Conservation (phyloP, 768 basidiomycete species). For the Mycena alexandri region DNA sequence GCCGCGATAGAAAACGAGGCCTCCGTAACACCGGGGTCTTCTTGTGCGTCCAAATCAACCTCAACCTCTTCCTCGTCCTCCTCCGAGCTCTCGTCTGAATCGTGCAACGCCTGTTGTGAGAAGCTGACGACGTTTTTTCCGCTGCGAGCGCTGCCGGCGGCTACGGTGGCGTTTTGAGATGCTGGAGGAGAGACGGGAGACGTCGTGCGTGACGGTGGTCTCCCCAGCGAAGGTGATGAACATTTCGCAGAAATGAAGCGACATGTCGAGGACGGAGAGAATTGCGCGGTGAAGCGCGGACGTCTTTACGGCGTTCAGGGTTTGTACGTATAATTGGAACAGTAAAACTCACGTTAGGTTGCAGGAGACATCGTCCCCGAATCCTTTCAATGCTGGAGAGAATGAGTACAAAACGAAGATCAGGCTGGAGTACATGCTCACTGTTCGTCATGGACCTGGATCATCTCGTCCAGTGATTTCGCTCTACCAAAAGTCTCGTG, state of each 20-base stretch:
- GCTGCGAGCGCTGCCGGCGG: conserved; percentile 67
- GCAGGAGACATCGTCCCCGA: conserved; percentile 72
- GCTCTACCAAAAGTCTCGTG: conserved; percentile 66
- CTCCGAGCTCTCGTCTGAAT: conserved; percentile 58
- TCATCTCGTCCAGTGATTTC: conserved; percentile 82
- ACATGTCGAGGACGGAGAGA: conserved; percentile 79
- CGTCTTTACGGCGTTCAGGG: conserved; percentile 59
- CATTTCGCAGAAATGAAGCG: conserved; percentile 74
- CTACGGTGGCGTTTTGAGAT: conserved; percentile 72
- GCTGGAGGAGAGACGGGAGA: conserved; percentile 64
- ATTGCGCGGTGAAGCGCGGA: conserved; percentile 74
- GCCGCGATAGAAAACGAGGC: conserved; percentile 58
- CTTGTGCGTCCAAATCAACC: conserved; percentile 41
- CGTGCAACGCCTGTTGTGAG: conserved; percentile 47
- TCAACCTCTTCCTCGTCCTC: conserved; percentile 61
- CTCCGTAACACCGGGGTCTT: conserved; percentile 45
- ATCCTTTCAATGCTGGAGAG: conserved; percentile 68
- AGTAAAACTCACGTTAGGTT: conserved; percentile 60
- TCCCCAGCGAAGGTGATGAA: conserved; percentile 74
- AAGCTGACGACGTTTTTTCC: conserved; percentile 75
- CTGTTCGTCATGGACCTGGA: conserved; percentile 77
- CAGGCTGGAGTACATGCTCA: conserved; percentile 51
- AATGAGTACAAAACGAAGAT: conserved; percentile 9
- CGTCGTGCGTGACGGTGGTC: conserved; percentile 70
- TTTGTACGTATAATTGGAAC: background rate